phyloP scores from a whole-genome alignment of 1,284 basidiomycete genomes.

The Trametes versicolor region DNA sequence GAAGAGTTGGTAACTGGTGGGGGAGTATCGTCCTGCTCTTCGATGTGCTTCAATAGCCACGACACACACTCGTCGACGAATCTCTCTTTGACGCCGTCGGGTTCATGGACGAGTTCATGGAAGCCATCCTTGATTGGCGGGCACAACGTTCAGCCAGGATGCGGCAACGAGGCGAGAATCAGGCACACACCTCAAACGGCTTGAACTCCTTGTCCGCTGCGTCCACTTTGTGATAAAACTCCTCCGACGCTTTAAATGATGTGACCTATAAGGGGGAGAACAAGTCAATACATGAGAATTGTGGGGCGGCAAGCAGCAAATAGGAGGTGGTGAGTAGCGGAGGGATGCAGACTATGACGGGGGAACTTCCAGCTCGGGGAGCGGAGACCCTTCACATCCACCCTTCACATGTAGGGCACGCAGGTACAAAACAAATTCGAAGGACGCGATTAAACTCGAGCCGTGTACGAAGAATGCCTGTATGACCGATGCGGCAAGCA shows the following conservation, averaged over 20 bases:
- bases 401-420: too few species aligned
- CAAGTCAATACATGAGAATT: not conserved
- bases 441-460: too few species aligned
- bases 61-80: slow-evolving; percentile 63
- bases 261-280: slow-evolving; percentile 57
- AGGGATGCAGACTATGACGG: too few species aligned
- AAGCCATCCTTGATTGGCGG: slow-evolving; percentile 66
- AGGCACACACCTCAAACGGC: slow-evolving; percentile 38
- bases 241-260: slow-evolving; percentile 64
- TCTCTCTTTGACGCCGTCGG: slow-evolving; percentile 71
- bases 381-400: not conserved
- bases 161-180: slow-evolving; percentile 10
- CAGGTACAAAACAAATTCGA: too few species aligned
- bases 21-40: not conserved
- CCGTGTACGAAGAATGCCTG: too few species aligned
- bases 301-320: too few species aligned
- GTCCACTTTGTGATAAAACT: slow-evolving; percentile 68
- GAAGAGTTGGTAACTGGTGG: not conserved
- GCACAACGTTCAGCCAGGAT: slow-evolving; percentile 3
- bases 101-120: slow-evolving; percentile 89
- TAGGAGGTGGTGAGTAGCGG: too few species aligned
- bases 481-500: not conserved
- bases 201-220: slow-evolving; percentile 70
- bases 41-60: slow-evolving; percentile 57
- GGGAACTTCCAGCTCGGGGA: too few species aligned